Evolutionary conservation across 2,329 filamentous ascomycete genomes (phyloP), one percentile per base, ranked within the genome.

Genomic region (Trichoderma koningiopsis): DNA sequence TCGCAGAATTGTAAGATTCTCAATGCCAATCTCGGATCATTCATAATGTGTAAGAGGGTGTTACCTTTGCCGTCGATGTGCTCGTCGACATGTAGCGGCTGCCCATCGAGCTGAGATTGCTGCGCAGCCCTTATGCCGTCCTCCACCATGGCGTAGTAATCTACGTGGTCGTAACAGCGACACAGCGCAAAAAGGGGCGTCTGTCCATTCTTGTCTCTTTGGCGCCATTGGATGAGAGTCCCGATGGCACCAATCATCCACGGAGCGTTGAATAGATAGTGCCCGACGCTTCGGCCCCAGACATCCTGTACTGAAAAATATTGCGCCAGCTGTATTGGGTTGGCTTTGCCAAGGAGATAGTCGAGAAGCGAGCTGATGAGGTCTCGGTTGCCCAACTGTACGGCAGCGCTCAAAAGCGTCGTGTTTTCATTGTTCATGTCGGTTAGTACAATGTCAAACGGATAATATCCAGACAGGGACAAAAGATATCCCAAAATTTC

Each of bases 131-230:
- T 85, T 47, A 99, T 83, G 5, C 92, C 96, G 70, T 90, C 87
- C 73, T 92, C 89, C 0, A 99, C 92, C 96, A 99, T 98, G 58
- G 85, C 83, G 65, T 88, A 87, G 79, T 99, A 99, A 73, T 94
- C 86, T 1, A 89, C 86, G 78, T 99, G 94, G 76, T 99, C 96
- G 76, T 99, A 99, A 0, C 94, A 98, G 74, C 96, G 89, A 78
- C 94, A 98, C 0, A 98, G 84, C 2, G 96, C 96, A 78, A 99
- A 98, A 10, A 99, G 83, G 1, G 96, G 96, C n/a, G 96, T 99
- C 80, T 98, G 96, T 0, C 96, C 96, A 76, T 98, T 97, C 78
- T 94, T 96, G 79, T 99, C 96, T 73, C 91, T 93, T 79, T 96
- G 89, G 69, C 89, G 88, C 96, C 96, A 99, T 10, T 93, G 92